Percentiles rank a stretch among this genome's conserved stretches.
Evolutionary conservation across 2,329 filamentous ascomycete species (phyloP).

Genomic region (Fusarium mexicanum): DNA sequence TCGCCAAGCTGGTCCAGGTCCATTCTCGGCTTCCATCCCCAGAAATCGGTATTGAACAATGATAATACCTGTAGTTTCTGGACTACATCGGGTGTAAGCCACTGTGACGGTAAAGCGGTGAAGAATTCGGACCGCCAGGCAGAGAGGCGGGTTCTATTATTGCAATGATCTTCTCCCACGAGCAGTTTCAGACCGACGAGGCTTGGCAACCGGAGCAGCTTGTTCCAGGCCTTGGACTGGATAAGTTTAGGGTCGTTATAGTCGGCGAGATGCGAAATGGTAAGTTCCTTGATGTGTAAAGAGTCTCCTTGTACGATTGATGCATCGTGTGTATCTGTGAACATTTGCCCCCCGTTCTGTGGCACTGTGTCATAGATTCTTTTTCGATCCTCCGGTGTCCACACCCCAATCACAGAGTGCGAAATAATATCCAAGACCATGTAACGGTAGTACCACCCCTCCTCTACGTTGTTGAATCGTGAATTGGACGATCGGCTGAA

Average conservation of each 20-base stretch:
- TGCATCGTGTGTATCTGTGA: rapidly evolving
- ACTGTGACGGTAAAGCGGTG: slow-evolving; percentile 12
- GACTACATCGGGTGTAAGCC: slow-evolving; percentile 20
- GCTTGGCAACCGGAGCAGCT: background rate
- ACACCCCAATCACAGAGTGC: rapidly evolving
- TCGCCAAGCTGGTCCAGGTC: slow-evolving; percentile 40
- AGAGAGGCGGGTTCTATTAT: rapidly evolving
- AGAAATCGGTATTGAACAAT: slow-evolving; percentile 48
- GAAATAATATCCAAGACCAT: background rate
- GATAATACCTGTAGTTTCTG: slow-evolving; percentile 47
- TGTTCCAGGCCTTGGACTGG: background rate
- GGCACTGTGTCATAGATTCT: background rate
- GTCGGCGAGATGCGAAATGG: background rate
- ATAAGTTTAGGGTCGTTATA: background rate
- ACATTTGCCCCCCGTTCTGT: rapidly evolving
- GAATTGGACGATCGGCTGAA: background rate
- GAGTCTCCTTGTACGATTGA: rapidly evolving
- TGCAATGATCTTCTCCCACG: rapidly evolving
- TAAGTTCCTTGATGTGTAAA: background rate
- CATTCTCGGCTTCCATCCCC: slow-evolving; percentile 50
- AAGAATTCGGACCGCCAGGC: slow-evolving; percentile 9
- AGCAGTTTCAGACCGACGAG: background rate
- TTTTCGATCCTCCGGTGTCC: rapidly evolving
- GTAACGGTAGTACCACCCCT: background rate
- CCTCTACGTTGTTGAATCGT: no score